Base-by-base conservation (phyloP, 306 rosid species). In the Canavalia ensiformis region DNA sequence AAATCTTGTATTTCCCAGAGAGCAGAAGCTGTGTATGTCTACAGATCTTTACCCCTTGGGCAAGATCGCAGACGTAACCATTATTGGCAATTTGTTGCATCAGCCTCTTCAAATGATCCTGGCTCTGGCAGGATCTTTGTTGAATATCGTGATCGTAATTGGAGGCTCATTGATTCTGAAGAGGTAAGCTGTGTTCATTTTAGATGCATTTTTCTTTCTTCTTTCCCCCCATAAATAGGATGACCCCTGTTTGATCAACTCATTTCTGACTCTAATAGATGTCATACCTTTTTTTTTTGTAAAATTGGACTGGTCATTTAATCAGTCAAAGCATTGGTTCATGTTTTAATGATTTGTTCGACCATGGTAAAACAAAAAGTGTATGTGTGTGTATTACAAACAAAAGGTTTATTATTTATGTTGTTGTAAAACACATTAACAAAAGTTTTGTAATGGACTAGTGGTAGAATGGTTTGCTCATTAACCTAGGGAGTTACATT, bases 81-180 rank as follows among this genome's bases (percentile, higher is more conserved):
- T n/a, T 95, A 91, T 83, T 95, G 99, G 99, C 97, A 90, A 75
- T 95, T 95, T 81, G 94, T 90, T 81, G 96, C 98, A 42, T 95
- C 96, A 78, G 86, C 99, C 69, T 95, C 99, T 55, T 89, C 93
- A 80, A 88, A 81, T 85, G 99, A 95, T 82, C 99, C 99, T 82
- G 98, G 99, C 83, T 88, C 99, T 75, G 99, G 97, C 83, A 91
- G 99, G 86, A 89, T 95, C 72, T 95, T 95, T 72, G 79, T 90
- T 79, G 99, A 95, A 87, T 83, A 89, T 75, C 89, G 82, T 65
- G 94, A 90, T 85, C 97, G 98, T 62, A 89, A 86, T 47, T 95
- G 98, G 99, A 90, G 89, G 89, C 97, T 95, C 62, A 95, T 95
- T 84, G 99, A 95, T 82, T 89, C 96, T 28, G 94, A 90, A 85